Percentiles rank a stretch among this genome's conserved stretches.
Evolutionary conservation across 2,329 filamentous ascomycete genomes (phyloP).

Genomic region (Immersiporthe knoxdaviesiana): DNA sequence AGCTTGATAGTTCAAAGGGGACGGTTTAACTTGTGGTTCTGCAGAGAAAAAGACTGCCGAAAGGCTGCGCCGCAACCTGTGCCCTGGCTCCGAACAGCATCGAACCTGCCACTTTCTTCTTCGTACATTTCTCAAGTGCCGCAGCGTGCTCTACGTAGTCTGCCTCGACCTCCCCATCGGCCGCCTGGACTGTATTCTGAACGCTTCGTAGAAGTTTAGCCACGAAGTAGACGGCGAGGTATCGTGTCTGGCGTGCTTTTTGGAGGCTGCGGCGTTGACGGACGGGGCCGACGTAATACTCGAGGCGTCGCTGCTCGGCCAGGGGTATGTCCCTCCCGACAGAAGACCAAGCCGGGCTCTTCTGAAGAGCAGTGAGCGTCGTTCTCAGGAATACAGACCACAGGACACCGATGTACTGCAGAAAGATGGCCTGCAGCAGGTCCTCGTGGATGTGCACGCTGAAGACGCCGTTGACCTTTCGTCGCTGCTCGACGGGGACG

Average conservation of each 20-base stretch:
- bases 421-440: constrained; percentile 53
- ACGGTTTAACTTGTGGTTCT: too few species aligned
- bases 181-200: constrained; percentile 31
- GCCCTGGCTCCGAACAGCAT: not conserved
- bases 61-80: not conserved
- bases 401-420: constrained; percentile 53
- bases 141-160: constrained; percentile 34
- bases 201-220: constrained; percentile 44
- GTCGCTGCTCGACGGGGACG: constrained; percentile 47
- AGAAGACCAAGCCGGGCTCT: constrained; percentile 43
- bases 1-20: too few species aligned
- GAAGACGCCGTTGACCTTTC: constrained; percentile 54
- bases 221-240: constrained; percentile 49
- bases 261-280: constrained; percentile 34
- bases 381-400: constrained; percentile 51
- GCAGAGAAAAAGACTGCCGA: too few species aligned
- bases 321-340: constrained; percentile 37
- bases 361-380: constrained; percentile 40
- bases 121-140: not conserved
- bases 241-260: constrained; percentile 38
- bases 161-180: constrained; percentile 46
- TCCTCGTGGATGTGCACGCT: constrained; percentile 57
- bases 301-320: constrained; percentile 36
- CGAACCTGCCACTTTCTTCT: not conserved
- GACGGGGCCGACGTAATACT: constrained; percentile 44